Base-by-base conservation (phyloP, 176 grass and related monocot species). In the Phoenix dactylifera region DNA sequence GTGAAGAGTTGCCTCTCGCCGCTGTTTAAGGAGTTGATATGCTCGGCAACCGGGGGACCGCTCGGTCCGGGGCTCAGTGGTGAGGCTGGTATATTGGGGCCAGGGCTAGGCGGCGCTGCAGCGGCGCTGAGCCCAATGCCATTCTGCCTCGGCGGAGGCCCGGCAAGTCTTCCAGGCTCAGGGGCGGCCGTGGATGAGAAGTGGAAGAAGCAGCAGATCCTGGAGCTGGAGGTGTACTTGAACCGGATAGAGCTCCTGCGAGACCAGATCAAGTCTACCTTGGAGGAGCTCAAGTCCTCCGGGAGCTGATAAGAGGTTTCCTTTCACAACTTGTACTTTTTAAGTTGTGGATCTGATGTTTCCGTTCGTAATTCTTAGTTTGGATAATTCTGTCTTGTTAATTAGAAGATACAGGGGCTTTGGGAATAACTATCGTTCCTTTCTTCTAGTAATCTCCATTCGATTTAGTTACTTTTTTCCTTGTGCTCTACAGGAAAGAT, bases 181-280 rank as follows among this genome's bases (percentile, higher is more conserved):
- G 35, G 35, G 35, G 35, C 35, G 35, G 35, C 35, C 2, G 35
- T 14, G 35, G 71, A 74, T 65, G 80, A 90, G 58, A 95, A 90
- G 51, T 95, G 86, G 90, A 86, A 30, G 67, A 78, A 74, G 58
- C 90, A 95, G 18, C 86, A 82, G 25, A 84, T 95, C 64, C 19
- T 90, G 52, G 86, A 95, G 69, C 74, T 95, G 28, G 86, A 95
- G 79, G 90, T 95, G 25, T 95, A 84, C 60, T 68, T 95, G 5
- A 83, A 81, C 60, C 74, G 90, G 67, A 81, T 95, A 20, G 86
- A 95, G 66, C 80, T 95, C 66, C 18, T 95, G 6, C 62, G 70
- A 25, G 82, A 95, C 57, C 82, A 95, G 64, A 75, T 95, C 52
- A 81, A 56, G 0, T 55, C 55, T 5, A 85, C 17, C 4, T 26